These are phyloP conservation scores for Persicaria tinctoria DNA, from an alignment of 148 eudicot species.

Conservation along the genomic window DNA sequence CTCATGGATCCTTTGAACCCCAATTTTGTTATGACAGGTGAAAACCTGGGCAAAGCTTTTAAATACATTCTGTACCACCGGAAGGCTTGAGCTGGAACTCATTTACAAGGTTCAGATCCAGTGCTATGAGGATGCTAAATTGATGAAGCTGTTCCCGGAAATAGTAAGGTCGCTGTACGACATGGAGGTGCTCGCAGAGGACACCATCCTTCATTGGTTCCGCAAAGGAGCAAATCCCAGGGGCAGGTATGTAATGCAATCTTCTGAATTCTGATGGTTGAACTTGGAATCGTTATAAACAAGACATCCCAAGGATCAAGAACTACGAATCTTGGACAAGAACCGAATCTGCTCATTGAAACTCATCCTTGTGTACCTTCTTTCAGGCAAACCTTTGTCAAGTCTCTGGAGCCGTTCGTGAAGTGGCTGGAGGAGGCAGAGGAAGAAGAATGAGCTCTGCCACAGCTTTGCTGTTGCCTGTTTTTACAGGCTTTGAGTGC, in stretches of 20 bases:
- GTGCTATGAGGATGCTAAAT: constrained; percentile 88
- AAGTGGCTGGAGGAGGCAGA: constrained; percentile 82
- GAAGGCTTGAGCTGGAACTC: constrained; percentile 89
- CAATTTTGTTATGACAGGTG: constrained; percentile 39
- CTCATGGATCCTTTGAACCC: neutral
- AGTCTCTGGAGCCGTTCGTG: constrained; percentile 65
- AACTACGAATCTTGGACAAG: neutral
- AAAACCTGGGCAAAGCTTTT: constrained; percentile 80
- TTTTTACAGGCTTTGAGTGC: neutral
- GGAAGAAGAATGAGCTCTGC: constrained; percentile 41
- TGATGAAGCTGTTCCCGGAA: constrained; percentile 96
- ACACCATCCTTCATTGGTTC: constrained; percentile 93
- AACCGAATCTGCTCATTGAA: neutral
- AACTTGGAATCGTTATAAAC: no score
- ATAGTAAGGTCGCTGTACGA: constrained; percentile 91
- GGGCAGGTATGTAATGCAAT: constrained; percentile 58
- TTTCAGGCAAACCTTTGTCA: constrained; percentile 62
- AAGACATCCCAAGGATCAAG: neutral
- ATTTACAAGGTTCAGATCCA: constrained; percentile 92
- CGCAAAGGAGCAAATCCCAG: constrained; percentile 84
- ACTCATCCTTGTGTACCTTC: neutral
- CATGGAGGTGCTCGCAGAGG: constrained; percentile 95
- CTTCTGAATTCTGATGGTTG: no score
- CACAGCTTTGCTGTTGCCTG: neutral
- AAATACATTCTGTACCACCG: constrained; percentile 84